A percentile compares a stretch with the other conserved stretches of the same genome.
phyloP scores from a whole-genome alignment of 257 asterid genomes.

The Gynochthodes officinalis region DNA sequence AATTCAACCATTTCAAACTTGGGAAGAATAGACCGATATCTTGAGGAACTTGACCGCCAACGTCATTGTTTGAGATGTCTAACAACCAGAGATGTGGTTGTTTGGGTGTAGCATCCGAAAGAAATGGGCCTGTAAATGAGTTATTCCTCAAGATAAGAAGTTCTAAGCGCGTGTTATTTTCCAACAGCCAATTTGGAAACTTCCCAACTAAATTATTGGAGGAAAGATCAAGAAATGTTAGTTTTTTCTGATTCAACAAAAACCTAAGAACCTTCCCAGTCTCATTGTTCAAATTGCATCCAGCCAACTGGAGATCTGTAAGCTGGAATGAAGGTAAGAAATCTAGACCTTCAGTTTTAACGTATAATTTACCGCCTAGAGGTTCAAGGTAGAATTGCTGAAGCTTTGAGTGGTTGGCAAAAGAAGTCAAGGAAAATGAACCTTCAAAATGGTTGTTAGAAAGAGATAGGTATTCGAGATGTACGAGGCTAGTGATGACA shows the following conservation, averaged over 20 bases:
- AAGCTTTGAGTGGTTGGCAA: constrained; percentile 14
- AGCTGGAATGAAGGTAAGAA: constrained; percentile 13
- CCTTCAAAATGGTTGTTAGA: constrained; percentile 10
- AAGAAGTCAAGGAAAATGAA: not conserved
- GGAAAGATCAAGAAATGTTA: constrained; percentile 15
- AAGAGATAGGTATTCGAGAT: constrained; percentile 12
- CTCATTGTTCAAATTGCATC: constrained; percentile 8
- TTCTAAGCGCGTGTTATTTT: constrained; percentile 9
- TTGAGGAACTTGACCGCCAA: not conserved
- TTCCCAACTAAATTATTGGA: constrained; percentile 4
- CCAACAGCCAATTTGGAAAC: constrained; percentile 15
- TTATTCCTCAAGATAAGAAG: constrained; percentile 9
- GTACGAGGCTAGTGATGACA: not conserved
- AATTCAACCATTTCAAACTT: not conserved
- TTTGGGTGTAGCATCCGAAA: not conserved
- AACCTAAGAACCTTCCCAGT: not conserved
- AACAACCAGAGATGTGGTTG: not conserved
- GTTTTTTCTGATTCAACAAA: constrained; percentile 7
- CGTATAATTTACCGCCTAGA: not conserved
- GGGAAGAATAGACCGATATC: constrained; percentile 4
- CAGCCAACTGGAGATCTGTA: not conserved
- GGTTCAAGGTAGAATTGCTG: not conserved
- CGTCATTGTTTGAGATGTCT: constrained; percentile 12
- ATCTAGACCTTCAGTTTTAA: not conserved
- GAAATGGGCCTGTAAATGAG: constrained; percentile 6